Evolutionary conservation across 2,329 filamentous ascomycete genomes (phyloP).

Genomic region (Epichloe gansuensis): DNA sequence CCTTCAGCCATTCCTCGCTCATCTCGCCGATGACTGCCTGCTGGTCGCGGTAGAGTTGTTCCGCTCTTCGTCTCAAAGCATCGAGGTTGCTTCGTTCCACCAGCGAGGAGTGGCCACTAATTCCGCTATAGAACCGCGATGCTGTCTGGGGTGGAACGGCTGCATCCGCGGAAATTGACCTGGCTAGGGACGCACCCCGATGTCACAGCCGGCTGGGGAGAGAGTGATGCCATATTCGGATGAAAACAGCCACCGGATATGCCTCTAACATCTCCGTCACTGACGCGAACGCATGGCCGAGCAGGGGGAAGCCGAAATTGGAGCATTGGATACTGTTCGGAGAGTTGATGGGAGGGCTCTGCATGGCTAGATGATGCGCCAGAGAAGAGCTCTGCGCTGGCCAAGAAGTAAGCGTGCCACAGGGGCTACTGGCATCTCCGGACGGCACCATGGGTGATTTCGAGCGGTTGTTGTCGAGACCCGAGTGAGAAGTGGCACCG

Average conservation of each 20-base stretch:
- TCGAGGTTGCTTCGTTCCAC: constrained; percentile 37
- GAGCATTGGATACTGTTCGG: background rate
- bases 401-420: background rate
- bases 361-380: background rate
- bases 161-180: constrained; percentile 19
- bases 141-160: constrained; percentile 20
- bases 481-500: constrained; percentile 3
- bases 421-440: background rate
- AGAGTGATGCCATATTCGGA: constrained; percentile 6
- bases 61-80: constrained; percentile 39
- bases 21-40: constrained; percentile 41
- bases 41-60: constrained; percentile 44
- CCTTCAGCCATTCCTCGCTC: constrained; percentile 32
- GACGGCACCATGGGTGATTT: background rate
- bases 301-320: background rate
- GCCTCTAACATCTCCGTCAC: background rate
- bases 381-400: background rate
- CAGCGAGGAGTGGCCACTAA: constrained; percentile 24
- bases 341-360: constrained; percentile 1
- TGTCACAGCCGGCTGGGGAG: constrained; percentile 3
- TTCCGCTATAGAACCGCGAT: constrained; percentile 25
- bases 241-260: background rate
- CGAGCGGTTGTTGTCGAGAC: constrained; percentile 1
- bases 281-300: background rate
- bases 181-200: constrained; percentile 14